These are phyloP conservation scores for Aspergillus ochraceoroseus DNA, from an alignment of 2,329 filamentous ascomycete genomes.

Conservation along the genomic window DNA sequence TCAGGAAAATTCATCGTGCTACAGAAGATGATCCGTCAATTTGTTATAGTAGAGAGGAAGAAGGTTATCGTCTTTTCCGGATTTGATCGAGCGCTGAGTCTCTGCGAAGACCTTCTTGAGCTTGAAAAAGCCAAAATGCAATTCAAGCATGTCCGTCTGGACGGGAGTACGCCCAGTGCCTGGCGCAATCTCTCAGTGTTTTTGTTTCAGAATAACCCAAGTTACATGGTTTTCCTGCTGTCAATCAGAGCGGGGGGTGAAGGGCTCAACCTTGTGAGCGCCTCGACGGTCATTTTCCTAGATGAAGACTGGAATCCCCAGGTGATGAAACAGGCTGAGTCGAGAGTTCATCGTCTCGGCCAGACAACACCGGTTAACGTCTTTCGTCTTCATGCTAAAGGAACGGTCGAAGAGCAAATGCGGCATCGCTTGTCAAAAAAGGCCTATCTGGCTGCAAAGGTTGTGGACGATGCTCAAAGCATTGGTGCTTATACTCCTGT, in stretches of 20 bases:
- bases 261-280: slow-evolving; percentile 52
- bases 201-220: slow-evolving; percentile 49
- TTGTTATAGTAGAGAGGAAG: slow-evolving; percentile 22
- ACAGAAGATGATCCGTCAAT: slow-evolving; percentile 40
- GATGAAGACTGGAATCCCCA: slow-evolving; percentile 56
- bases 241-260: slow-evolving; percentile 54
- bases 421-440: slow-evolving; percentile 57
- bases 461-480: slow-evolving; percentile 45
- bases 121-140: slow-evolving; percentile 42
- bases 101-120: slow-evolving; percentile 49
- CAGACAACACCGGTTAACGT: slow-evolving; percentile 52
- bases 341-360: slow-evolving; percentile 52
- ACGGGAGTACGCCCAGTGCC: slow-evolving; percentile 48
- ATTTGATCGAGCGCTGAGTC: slow-evolving; percentile 50
- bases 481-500: neutral
- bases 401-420: slow-evolving; percentile 58
- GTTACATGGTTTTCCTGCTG: slow-evolving; percentile 53
- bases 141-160: slow-evolving; percentile 49
- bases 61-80: slow-evolving; percentile 56
- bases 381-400: slow-evolving; percentile 54
- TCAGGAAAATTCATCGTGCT: slow-evolving; percentile 56
- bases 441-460: slow-evolving; percentile 56
- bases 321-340: slow-evolving; percentile 52
- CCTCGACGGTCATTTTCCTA: slow-evolving; percentile 54
- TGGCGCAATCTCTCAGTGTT: slow-evolving; percentile 51